Conservation (phyloP, 139 green algal genomes). For the Pleodorina starrii region DNA sequence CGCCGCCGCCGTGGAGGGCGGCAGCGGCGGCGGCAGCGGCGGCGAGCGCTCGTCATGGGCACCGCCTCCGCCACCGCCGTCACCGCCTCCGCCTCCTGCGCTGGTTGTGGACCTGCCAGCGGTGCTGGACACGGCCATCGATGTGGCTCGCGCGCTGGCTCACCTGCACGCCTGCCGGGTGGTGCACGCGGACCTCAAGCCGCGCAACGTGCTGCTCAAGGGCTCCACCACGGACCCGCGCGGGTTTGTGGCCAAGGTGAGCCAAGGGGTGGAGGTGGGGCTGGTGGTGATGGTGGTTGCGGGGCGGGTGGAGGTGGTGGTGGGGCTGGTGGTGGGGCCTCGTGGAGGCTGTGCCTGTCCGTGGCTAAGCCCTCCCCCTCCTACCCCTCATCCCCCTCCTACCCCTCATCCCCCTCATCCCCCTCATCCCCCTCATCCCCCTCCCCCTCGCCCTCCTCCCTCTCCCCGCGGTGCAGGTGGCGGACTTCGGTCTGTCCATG, state of each 20-base stretch:
- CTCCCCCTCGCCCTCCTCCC: background rate
- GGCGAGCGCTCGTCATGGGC: background rate
- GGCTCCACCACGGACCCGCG: conserved; percentile 21
- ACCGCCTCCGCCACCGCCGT: background rate
- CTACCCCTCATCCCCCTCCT: background rate
- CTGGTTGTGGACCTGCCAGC: conserved; percentile 34
- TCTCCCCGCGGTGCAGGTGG: conserved; percentile 39
- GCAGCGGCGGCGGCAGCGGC: background rate
- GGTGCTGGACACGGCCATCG: conserved; percentile 63
- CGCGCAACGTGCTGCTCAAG: conserved; percentile 61
- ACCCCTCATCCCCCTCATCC: background rate
- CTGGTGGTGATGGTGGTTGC: background rate
- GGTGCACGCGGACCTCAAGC: conserved; percentile 61
- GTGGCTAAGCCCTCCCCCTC: background rate
- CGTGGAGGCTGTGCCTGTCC: background rate
- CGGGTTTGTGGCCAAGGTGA: conserved; percentile 43
- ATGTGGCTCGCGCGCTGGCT: conserved; percentile 58
- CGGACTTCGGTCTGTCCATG: conserved; percentile 67
- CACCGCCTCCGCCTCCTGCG: background rate
- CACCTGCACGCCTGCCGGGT: conserved; percentile 65
- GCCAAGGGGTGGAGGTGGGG: background rate
- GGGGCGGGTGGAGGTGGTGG: too few species aligned
- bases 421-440: background rate
- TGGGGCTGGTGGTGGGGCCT: too few species aligned
- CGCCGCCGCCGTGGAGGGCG: too few species aligned